Base-by-base conservation (phyloP, 768 basidiomycete genomes). In the Rickenella mellea region DNA sequence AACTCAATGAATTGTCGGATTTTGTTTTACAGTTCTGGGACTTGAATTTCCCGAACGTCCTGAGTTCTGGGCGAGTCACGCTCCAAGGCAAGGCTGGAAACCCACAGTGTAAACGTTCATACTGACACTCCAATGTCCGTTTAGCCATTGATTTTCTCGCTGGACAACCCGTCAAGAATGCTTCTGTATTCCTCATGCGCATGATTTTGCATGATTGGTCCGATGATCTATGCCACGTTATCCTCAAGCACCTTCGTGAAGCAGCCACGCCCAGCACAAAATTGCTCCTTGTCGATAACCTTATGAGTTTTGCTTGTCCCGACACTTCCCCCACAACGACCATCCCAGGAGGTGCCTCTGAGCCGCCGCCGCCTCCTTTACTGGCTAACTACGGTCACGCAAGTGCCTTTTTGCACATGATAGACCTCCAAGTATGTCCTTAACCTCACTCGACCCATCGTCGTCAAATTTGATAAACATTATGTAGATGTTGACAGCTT, bases 121-220 rank as follows among this genome's bases (percentile, higher is more conserved):
- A 5, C 40, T 9, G 22, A 19, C 12, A 4, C 27, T 33, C 37
- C n/a, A 12, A 25, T 8, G 27, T 29, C 20, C 19, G 6, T 22
- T 30, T 39, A 57, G 49, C 30, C 2, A 52, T 52, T 30, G 45
- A 57, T 41, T 61, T 59, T 48, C 59, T 62, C 42, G 39, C 41
- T 1, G 48, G 51, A 0, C 59, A 62, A 37, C 54, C 59, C 2
- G 36, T 51, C 12, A 50, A 45, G 30, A 31, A 51, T 26, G 53
- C 60, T 7, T 44, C 51, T 3, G 50, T 63, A 7, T 65, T 58
- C 47, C 46, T 63, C 29, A 14, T 62, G 20, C 49, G 60, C 10
- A 36, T 41, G 28, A 58, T 61, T 27, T 28, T 56, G 22, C 63
- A 65, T 45, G 57, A 65, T 47, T 63, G 61, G 61, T 36, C 55